Evolutionary conservation across 495 filamentous ascomycete species (phyloP), one percentile per base, ranked within the genome.

Genomic region (Aspergillus carlsbadensis): DNA sequence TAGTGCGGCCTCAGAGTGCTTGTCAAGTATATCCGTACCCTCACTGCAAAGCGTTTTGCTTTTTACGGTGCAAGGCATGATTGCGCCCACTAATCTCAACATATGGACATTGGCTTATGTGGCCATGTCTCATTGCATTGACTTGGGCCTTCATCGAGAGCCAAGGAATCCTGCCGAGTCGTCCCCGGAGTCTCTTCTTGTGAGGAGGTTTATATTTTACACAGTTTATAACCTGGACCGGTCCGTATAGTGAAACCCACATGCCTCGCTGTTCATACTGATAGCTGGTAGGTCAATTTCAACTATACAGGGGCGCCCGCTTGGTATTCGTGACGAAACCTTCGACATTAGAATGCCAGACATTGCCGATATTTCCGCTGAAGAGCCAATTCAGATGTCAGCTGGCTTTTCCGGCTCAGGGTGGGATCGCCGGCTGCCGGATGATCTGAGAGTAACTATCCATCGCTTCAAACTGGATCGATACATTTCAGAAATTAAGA

Each of bases 301-400:
- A 7, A 67, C 61, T 1, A 67, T 67, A 15, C 65, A 67, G 48
- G 65, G 65, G 5, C 65, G 65, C n/a, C 65, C 65, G n/a, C 49
- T 67, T 15, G 65, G 65, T 11, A 67, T 67, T 14, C 56, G 65
- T 1, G 65, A 67, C 20, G 65, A 67, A 21, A 64, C 61, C 0
- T 67, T 67, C 17, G 65, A 67, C 21, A 52, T 67, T 3, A 44
- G 48, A 33, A 51, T 34, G 26, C 65, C 65, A 31, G 43, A 20
- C 5, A 3, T 52, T 5, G 42, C 44, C 8, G 60, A 61, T n/a
- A 26, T 56, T 52, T 13, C 42, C 31, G 20, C 17, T 5, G 33
- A 52, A 3, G 46, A 46, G 14, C 18, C 10, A 18, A 5, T 43
- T 8, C 41, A 8, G 41, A 14, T 22, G 41, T 5, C 15, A 18